phyloP scores from a whole-genome alignment of 2,329 filamentous ascomycete species.

The Pseudogymnoascus sp. region DNA sequence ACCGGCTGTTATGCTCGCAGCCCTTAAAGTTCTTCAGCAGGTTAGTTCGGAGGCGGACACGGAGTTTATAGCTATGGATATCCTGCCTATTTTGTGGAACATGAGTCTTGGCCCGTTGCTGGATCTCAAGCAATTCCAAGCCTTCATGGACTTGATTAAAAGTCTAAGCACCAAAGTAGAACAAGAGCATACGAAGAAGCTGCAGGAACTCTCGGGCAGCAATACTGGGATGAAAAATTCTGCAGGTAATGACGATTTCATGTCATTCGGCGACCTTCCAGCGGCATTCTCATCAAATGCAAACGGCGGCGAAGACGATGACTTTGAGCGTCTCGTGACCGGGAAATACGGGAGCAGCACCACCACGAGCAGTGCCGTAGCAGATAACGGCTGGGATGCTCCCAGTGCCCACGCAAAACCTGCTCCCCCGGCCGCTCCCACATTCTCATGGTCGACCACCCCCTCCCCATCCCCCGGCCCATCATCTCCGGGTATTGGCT shows the following conservation, averaged over 20 bases:
- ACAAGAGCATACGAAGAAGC: constrained; percentile 76
- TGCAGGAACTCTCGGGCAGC: constrained; percentile 68
- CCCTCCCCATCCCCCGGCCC: constrained; percentile 34
- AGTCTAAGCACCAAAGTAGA: constrained; percentile 71
- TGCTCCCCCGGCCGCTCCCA: constrained; percentile 35
- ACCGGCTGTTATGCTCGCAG: constrained; percentile 93
- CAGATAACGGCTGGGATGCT: constrained; percentile 45
- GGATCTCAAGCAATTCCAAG: constrained; percentile 77
- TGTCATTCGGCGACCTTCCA: constrained; percentile 60
- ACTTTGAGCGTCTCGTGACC: constrained; percentile 86
- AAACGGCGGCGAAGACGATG: constrained; percentile 54
- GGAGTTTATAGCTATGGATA: constrained; percentile 86
- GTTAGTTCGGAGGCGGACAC: constrained; percentile 75
- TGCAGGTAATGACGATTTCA: constrained; percentile 54
- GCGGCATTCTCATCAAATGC: constrained; percentile 41
- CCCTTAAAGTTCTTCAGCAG: constrained; percentile 73
- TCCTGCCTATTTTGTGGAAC: constrained; percentile 80
- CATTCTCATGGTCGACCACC: constrained; percentile 55
- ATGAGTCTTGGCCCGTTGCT: constrained; percentile 88
- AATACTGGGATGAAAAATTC: constrained; percentile 41
- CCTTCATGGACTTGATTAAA: constrained; percentile 85
- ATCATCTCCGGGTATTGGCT: constrained; percentile 12
- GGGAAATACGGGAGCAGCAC: constrained; percentile 45
- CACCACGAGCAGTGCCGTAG: constrained; percentile 29
- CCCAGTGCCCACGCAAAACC: constrained; percentile 31